phyloP scores from a whole-genome alignment of 2,329 filamentous ascomycete genomes.

The Pyrenophora tritici-repentis region DNA sequence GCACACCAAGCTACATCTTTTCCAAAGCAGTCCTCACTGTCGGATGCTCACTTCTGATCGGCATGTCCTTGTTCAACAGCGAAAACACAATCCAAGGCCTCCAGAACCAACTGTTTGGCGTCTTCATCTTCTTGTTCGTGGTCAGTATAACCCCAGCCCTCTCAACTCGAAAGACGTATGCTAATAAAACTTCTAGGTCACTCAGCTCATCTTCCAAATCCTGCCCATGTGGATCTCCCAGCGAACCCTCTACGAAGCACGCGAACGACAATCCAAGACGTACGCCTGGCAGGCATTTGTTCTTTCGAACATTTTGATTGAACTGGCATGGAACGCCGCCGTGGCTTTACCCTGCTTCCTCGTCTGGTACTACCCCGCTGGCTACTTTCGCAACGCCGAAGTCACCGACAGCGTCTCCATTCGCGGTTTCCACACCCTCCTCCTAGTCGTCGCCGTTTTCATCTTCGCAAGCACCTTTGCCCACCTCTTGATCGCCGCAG shows the following conservation, averaged over 20 bases:
- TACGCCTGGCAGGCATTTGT: conserved; percentile 78
- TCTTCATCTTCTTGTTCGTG: conserved; percentile 56
- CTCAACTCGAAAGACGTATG: conserved; percentile 50
- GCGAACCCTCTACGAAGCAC: conserved; percentile 62
- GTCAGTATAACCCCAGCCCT: conserved; percentile 21
- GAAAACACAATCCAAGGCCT: conserved; percentile 48
- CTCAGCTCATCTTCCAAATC: conserved; percentile 53
- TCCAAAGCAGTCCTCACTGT: conserved; percentile 39
- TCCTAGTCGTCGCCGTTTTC: conserved; percentile 64
- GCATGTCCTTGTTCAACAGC: conserved; percentile 51
- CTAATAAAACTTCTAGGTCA: conserved; percentile 1
- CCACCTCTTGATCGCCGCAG: conserved; percentile 72
- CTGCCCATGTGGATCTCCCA: conserved; percentile 63
- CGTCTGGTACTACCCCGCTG: conserved; percentile 68
- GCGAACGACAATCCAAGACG: conserved; percentile 66
- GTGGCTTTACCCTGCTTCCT: conserved; percentile 56
- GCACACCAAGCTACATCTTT: conserved; percentile 52
- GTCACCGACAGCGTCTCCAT: conserved; percentile 61
- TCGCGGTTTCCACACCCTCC: conserved; percentile 70
- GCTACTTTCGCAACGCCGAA: conserved; percentile 71
- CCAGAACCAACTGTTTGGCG: conserved; percentile 54
- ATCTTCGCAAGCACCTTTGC: conserved; percentile 70
- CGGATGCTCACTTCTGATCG: conserved; percentile 40
- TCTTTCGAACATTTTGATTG: conserved; percentile 70
- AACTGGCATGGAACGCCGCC: conserved; percentile 62